These are phyloP conservation scores for Scleroderma citrinum DNA, from an alignment of 768 basidiomycete genomes.

Conservation along the genomic window DNA sequence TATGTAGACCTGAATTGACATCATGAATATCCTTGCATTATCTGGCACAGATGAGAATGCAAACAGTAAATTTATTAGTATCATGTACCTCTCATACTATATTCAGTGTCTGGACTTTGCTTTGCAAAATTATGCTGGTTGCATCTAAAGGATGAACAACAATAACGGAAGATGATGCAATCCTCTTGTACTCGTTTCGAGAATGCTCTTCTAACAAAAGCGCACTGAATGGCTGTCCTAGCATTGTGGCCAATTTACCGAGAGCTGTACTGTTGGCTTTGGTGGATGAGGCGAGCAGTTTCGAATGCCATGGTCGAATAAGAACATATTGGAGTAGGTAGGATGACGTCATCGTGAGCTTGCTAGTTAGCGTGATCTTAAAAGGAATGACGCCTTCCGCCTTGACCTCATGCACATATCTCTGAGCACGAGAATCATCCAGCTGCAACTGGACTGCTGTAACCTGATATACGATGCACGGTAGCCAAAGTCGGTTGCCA, in stretches of 20 bases:
- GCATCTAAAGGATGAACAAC: neutral
- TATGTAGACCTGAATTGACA: too few species aligned
- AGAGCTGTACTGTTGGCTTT: neutral
- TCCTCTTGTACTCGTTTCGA: constrained; percentile 2
- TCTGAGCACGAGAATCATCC: neutral
- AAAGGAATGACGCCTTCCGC: neutral
- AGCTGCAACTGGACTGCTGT: neutral
- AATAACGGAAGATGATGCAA: neutral
- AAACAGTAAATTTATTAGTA: neutral
- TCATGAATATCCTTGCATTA: too few species aligned
- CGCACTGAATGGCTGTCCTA: constrained; percentile 1
- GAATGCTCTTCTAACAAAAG: neutral
- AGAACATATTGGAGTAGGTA: neutral
- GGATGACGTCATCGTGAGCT: neutral
- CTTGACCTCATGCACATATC: neutral
- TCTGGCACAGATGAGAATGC: too few species aligned
- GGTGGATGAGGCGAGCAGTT: neutral
- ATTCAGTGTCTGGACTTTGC: neutral
- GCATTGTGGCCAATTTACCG: neutral
- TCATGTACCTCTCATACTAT: neutral
- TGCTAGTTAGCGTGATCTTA: neutral
- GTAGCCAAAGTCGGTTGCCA: neutral
- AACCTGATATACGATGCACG: neutral
- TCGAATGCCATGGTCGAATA: neutral
- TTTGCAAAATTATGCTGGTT: constrained; percentile 1